Evolutionary conservation across 495 filamentous ascomycete species (phyloP), one percentile per base, ranked within the genome.

Genomic region (Penicillium lagena): DNA sequence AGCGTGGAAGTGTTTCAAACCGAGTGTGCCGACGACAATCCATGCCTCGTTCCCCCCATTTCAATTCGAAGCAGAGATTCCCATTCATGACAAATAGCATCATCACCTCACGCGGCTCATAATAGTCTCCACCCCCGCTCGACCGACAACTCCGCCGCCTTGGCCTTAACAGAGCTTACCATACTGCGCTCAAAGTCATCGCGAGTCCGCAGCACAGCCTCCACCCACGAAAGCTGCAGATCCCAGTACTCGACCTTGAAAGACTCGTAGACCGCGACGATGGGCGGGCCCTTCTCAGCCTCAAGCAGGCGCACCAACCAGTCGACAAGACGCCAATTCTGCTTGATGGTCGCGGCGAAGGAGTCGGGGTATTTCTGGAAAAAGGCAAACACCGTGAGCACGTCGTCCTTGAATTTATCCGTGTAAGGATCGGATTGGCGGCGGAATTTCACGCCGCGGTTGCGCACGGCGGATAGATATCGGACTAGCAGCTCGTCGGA

Each of bases 111-210:
- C 75, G 67, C 86, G 89, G 40, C 85, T 80, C 89, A 96, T 91
- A 40, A 95, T 85, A 11, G 90, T 96, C 68, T 95, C 90, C 33
- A 73, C 60, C 0, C 88, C 50, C 87, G 75, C 37, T 83, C 80
- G 31, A 89, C 82, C 42, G 85, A 81, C 63, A 94, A 75, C 62
- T 89, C 89, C 13, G 87, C 89, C 2, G 89, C 90, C 61, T 82
- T 80, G 6, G 85, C 81, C 73, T 95, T 96, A 29, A 96, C 82
- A 13, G 78, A 75, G 58, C 86, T 90, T 46, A 96, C 63, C 86
- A 96, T 88, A 46, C 78, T 80, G 50, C 90, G 75, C 57, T 96
- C 91, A 66, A 95, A 96, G 64, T 99, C 93, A 65, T 99, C 93
- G 45, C 93, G 69, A 4, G 81, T 70, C 63, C 89, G 75, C 44